A percentile compares a stretch with the other conserved stretches of the same genome.
These are phyloP conservation scores for Paramecium pentaurelia DNA, from an alignment of 73 alveolate species.

Conservation along the genomic window DNA sequence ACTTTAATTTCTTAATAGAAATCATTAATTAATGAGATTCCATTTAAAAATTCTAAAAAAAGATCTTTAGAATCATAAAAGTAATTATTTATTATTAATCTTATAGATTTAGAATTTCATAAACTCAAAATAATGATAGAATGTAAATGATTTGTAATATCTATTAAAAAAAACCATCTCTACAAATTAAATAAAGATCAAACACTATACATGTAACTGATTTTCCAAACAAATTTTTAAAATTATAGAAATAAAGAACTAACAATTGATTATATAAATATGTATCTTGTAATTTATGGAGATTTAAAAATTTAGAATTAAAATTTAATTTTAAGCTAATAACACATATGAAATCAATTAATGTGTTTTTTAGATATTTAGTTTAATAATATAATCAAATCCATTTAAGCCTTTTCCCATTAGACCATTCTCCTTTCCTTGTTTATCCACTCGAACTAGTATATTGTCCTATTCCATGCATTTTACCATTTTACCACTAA, in stretches of 20 bases:
- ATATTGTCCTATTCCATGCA: conserved; percentile 52
- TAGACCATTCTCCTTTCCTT: conserved; percentile 56
- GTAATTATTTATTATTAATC: neutral
- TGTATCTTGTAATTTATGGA: neutral
- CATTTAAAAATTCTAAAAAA: neutral
- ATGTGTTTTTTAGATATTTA: neutral
- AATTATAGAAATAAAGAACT: neutral
- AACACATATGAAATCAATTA: neutral
- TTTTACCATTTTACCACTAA: conserved; percentile 53
- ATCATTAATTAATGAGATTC: neutral
- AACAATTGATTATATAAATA: neutral
- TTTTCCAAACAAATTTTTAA: neutral
- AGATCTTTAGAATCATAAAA: neutral
- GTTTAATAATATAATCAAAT: neutral
- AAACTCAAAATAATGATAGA: neutral
- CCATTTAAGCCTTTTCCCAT: conserved; percentile 58
- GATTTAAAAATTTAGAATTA: neutral
- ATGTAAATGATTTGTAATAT: neutral
- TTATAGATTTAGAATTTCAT: neutral
- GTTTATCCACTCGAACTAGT: neutral
- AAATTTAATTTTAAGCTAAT: neutral
- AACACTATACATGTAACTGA: neutral
- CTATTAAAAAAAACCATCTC: neutral
- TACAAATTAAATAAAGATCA: neutral
- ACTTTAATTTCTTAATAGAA: neutral